Evolutionary conservation across 2,329 filamentous ascomycete species (phyloP).

Genomic region (Cadophora gregata): DNA sequence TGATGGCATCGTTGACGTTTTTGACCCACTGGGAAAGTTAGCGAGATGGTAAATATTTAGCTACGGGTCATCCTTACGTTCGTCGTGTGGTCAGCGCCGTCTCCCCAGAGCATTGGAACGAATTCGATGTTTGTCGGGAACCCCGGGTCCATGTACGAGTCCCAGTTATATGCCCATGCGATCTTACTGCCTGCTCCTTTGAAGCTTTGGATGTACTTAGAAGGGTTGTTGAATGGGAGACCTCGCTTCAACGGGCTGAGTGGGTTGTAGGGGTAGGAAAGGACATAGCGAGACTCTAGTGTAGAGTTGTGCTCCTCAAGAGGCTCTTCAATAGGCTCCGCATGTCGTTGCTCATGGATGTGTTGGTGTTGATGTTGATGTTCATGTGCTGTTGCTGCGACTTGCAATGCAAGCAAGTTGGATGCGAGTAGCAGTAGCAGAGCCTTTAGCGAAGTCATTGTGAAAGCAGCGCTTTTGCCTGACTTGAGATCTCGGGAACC

Average conservation of each 20-base stretch:
- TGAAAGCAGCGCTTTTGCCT: slow-evolving; percentile 5
- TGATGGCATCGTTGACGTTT: slow-evolving; percentile 58
- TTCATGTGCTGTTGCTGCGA: background rate
- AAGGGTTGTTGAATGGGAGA: slow-evolving; percentile 28
- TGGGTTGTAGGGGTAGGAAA: slow-evolving; percentile 10
- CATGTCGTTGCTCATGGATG: slow-evolving; percentile 1
- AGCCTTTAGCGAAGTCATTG: slow-evolving; percentile 8
- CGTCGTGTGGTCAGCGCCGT: slow-evolving; percentile 49
- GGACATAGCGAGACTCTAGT: background rate
- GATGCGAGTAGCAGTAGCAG: background rate
- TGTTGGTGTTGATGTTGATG: slow-evolving; percentile 9
- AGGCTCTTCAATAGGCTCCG: slow-evolving; percentile 3
- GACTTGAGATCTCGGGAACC: background rate
- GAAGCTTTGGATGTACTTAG: slow-evolving; percentile 28
- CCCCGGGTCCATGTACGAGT: slow-evolving; percentile 50
- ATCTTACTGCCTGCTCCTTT: slow-evolving; percentile 28
- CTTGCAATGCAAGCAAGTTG: slow-evolving; percentile 10
- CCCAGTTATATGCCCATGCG: slow-evolving; percentile 73
- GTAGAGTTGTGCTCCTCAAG: slow-evolving; percentile 7
- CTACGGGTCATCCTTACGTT: slow-evolving; percentile 31
- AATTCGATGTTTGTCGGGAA: slow-evolving; percentile 56
- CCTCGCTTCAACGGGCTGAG: slow-evolving; percentile 25
- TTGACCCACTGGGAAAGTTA: slow-evolving; percentile 50
- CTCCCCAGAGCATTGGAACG: slow-evolving; percentile 71
- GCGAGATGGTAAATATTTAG: background rate